These are phyloP conservation scores for Alternaria arbusti DNA, from an alignment of 2,329 filamentous ascomycete genomes.

Conservation along the genomic window DNA sequence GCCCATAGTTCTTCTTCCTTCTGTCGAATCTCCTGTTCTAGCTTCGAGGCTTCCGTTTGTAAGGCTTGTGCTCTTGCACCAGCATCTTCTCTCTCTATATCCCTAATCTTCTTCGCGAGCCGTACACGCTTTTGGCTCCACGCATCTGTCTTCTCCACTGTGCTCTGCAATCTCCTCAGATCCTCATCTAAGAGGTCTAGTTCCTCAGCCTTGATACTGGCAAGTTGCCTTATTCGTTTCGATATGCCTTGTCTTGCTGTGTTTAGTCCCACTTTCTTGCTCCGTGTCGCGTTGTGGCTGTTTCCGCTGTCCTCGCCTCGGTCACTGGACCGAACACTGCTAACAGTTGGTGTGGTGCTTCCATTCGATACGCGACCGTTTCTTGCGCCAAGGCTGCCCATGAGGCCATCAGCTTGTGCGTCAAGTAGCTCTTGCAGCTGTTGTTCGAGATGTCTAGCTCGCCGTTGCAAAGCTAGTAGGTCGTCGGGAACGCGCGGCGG, in stretches of 20 bases:
- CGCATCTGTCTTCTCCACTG: slow-evolving; percentile 64
- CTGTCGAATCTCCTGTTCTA: slow-evolving; percentile 69
- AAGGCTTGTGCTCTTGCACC: slow-evolving; percentile 63
- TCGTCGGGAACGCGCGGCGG: slow-evolving; percentile 45
- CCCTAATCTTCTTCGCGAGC: slow-evolving; percentile 61
- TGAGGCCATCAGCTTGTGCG: slow-evolving; percentile 65
- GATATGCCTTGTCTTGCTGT: slow-evolving; percentile 70
- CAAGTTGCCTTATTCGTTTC: slow-evolving; percentile 68
- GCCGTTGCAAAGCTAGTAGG: slow-evolving; percentile 59
- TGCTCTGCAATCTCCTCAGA: slow-evolving; percentile 62
- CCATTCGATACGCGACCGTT: slow-evolving; percentile 55
- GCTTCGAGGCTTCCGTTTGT: slow-evolving; percentile 56
- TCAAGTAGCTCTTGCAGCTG: slow-evolving; percentile 66
- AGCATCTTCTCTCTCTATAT: slow-evolving; percentile 62
- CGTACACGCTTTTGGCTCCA: slow-evolving; percentile 64
- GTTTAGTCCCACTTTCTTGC: slow-evolving; percentile 64
- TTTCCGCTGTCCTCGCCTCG: slow-evolving; percentile 26
- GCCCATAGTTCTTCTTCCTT: slow-evolving; percentile 69
- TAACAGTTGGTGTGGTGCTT: slow-evolving; percentile 58
- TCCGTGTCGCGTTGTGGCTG: slow-evolving; percentile 42
- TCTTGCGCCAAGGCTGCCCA: slow-evolving; percentile 54
- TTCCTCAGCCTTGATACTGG: slow-evolving; percentile 72
- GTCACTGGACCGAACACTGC: slow-evolving; percentile 45
- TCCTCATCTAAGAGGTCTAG: slow-evolving; percentile 65
- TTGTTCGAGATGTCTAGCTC: slow-evolving; percentile 61